Evolutionary conservation across 192 early-diverging fungal genomes (phyloP).

Genomic region (Backusella circina): DNA sequence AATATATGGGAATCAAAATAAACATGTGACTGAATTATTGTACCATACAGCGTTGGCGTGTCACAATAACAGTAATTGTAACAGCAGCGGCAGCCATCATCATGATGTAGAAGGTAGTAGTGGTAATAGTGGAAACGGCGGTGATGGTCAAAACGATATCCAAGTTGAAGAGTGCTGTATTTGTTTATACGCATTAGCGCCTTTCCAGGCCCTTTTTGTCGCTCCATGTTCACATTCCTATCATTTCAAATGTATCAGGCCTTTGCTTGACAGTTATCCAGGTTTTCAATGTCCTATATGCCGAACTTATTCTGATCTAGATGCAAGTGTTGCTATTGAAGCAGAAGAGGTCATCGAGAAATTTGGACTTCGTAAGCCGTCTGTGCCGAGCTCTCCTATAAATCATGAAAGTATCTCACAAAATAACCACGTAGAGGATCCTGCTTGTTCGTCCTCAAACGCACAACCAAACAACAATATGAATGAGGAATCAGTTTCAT

Average conservation of each 20-base stretch:
- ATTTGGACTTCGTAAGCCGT: conserved; percentile 8
- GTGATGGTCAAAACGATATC: not conserved
- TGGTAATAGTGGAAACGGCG: not conserved
- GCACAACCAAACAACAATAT: not conserved
- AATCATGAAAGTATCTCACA: not conserved
- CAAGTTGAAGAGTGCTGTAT: conserved; percentile 72
- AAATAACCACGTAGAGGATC: not conserved
- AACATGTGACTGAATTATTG: not conserved
- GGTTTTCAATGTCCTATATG: conserved; percentile 82
- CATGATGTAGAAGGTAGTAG: not conserved
- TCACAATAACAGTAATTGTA: not conserved
- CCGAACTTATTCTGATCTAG: conserved; percentile 81
- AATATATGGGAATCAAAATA: conserved; percentile 3
- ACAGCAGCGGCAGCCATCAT: not conserved
- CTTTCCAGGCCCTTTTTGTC: conserved; percentile 81
- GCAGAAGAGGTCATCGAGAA: conserved; percentile 32
- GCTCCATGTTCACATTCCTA: conserved; percentile 85
- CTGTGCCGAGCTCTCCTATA: not conserved
- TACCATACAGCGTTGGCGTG: not conserved
- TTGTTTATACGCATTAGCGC: conserved; percentile 72
- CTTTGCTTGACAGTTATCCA: conserved; percentile 57
- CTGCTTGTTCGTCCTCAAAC: not conserved
- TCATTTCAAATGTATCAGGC: conserved; percentile 84
- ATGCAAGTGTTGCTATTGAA: conserved; percentile 58
- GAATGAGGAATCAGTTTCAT: not conserved